Evolutionary conservation across 177 flowering plant species (phyloP), one percentile per base, ranked within the genome.

Genomic region (Telopea speciosissima): DNA sequence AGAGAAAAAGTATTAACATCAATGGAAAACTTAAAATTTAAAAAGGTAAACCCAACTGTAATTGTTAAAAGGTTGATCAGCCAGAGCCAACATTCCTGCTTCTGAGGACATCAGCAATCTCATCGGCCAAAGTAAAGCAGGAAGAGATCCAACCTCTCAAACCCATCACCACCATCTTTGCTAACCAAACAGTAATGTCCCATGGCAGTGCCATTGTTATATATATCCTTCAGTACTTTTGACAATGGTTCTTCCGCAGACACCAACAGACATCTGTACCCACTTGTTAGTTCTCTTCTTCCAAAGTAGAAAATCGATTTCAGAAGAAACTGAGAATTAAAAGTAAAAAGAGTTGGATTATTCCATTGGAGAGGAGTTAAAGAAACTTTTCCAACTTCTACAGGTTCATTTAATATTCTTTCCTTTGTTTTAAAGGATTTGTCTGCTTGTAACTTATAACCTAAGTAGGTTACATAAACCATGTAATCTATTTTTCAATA

Each of bases 181-280:
- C 83, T 81, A 87, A 65, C 84, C 85, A 85, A 25, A 89, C 33
- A 21, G 85, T 68, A 73, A 78, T 70, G 69, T 75, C 80, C 86
- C 86, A 86, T 23, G 90, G 87, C 83, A 90, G 70, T n/a, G 89
- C 91, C 98, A 93, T n/a, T n/a, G n/a, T n/a, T n/a, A n/a, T 93
- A 36, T 12, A 13, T 63, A 9, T 58, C 62, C 71, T 40, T 23
- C 8, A 42, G 24, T n/a, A n/a, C 25, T 28, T 5, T 24, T 58
- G 3, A 12, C 14, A 44, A n/a, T 22, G 36, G 52, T 21, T 26
- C 58, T 14, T 49, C 54, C 66, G 54, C 60, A 56, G 33, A 40
- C 45, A 28, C 2, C 68, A 23, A 24, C 22, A 24, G 36, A n/a
- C 33, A 73, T 56, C 76, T 56, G 54, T 23, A 56, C 33, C 68